phyloP scores from a whole-genome alignment of 2,329 filamentous ascomycete species.

The Talaromyces piceae region DNA sequence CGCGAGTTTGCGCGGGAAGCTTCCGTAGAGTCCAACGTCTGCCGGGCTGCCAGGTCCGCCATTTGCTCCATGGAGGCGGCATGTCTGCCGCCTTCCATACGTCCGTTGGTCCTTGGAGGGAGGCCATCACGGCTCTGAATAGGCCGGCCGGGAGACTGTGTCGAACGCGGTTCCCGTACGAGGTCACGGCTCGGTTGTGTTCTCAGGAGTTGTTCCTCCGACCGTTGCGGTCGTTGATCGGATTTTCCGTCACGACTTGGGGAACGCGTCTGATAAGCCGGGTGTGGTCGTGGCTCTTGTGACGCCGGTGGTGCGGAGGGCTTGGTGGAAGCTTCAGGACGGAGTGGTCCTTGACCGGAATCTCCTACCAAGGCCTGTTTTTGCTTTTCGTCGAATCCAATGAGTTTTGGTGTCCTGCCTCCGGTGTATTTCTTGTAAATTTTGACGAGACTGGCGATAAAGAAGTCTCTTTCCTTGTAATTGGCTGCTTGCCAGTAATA shows the following conservation, averaged over 20 bases:
- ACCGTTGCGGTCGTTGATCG: conserved; percentile 24
- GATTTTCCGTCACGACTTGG: conserved; percentile 31
- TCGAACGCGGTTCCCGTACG: conserved; percentile 23
- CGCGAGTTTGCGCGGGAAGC: conserved; percentile 13
- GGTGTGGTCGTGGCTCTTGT: conserved; percentile 21
- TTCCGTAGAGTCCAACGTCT: conserved; percentile 10
- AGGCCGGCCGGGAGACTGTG: conserved; percentile 17
- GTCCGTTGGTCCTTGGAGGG: conserved; percentile 2
- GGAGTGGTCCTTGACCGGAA: conserved; percentile 17
- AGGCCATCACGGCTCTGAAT: conserved; percentile 2
- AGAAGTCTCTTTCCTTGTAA: conserved; percentile 96
- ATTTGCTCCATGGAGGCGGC: conserved; percentile 10
- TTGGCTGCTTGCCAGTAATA: conserved; percentile 97
- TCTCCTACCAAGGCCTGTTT: conserved; percentile 63
- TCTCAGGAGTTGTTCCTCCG: conserved; percentile 31
- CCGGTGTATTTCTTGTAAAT: conserved; percentile 96
- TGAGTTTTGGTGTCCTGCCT: conserved; percentile 68
- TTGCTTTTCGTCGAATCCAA: conserved; percentile 76
- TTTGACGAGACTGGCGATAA: conserved; percentile 91
- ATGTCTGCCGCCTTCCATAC: background rate
- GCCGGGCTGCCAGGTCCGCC: conserved; percentile 16
- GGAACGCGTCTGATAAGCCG: conserved; percentile 24
- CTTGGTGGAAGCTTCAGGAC: conserved; percentile 18
- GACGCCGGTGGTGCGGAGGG: conserved; percentile 19
- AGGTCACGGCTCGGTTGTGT: conserved; percentile 33